Percentiles rank a stretch among this genome's conserved stretches.
Evolutionary conservation across 345 rosid species (phyloP).

Genomic region (Moricandia arvensis): DNA sequence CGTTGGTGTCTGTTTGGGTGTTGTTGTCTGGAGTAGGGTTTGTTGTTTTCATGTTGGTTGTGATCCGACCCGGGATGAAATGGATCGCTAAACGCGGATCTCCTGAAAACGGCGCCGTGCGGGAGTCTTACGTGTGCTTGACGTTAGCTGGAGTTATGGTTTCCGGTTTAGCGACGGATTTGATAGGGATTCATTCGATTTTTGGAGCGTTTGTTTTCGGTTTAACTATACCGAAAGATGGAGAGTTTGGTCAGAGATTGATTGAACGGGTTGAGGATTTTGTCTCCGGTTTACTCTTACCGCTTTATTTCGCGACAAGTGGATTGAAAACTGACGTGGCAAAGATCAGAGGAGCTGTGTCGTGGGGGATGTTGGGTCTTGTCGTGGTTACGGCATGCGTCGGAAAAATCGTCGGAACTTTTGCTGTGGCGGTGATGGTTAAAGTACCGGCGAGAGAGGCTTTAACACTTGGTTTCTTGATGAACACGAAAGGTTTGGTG

Average conservation of each 20-base stretch:
- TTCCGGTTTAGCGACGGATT: slow-evolving; percentile 69
- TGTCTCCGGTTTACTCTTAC: slow-evolving; percentile 72
- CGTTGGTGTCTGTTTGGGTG: slow-evolving; percentile 71
- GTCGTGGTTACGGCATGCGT: slow-evolving; percentile 74
- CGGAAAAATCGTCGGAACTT: slow-evolving; percentile 77
- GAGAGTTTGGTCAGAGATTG: slow-evolving; percentile 65
- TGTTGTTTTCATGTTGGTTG: slow-evolving; percentile 62
- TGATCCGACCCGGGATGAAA: slow-evolving; percentile 70
- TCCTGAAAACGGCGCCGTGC: slow-evolving; percentile 45
- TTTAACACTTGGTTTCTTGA: slow-evolving; percentile 67
- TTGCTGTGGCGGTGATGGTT: slow-evolving; percentile 63
- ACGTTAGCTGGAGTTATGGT: slow-evolving; percentile 75
- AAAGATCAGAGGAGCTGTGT: slow-evolving; percentile 49
- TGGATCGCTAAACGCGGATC: slow-evolving; percentile 68
- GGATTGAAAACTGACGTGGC: slow-evolving; percentile 79
- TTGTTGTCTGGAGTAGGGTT: slow-evolving; percentile 63
- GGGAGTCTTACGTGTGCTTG: slow-evolving; percentile 71
- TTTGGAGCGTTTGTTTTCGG: slow-evolving; percentile 88
- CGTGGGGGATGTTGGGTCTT: slow-evolving; percentile 72
- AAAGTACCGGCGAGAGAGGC: slow-evolving; percentile 72
- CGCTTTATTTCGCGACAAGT: slow-evolving; percentile 88
- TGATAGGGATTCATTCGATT: slow-evolving; percentile 79
- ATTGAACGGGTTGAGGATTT: slow-evolving; percentile 84
- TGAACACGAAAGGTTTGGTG: slow-evolving; percentile 80
- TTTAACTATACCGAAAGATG: slow-evolving; percentile 76